Base-by-base conservation (phyloP, 2,329 filamentous ascomycete species). In the Dothistroma pini region DNA sequence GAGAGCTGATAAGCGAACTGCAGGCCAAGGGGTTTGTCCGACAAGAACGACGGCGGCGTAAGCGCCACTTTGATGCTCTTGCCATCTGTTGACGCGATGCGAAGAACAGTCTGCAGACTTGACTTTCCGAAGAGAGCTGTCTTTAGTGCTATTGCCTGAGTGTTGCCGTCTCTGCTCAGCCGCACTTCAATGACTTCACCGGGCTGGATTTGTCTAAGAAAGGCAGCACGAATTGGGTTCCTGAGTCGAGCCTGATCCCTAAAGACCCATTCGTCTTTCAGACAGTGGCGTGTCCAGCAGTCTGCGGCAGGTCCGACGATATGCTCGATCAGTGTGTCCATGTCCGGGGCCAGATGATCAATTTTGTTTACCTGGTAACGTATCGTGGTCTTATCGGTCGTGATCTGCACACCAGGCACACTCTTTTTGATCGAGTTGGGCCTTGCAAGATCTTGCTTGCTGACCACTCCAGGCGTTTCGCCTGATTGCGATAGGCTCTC, bases 21-120 rank as follows among this genome's bases (percentile, higher is more conserved):
- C 21, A 51, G 21, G 21, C 48, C 48, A 51, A 51, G 48, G 5
- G 48, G 48, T 31, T 51, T 51, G 22, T 25, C 29, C 12, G 48
- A 51, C 29, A 51, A 19, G 21, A 51, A 51, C 5, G 48, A 25
- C 22, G 48, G 48, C 48, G 48, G 48, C 11, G 48, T 51, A 12
- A 51, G 48, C 16, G 48, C 48, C 29, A 51, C 48, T n/a, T 31
- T 51, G 48, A 51, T 51, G 19, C 29, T 51, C 21, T 51, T 51
- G 48, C 48, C 48, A 29, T 51, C 48, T 11, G 48, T 51, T 5
- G 48, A 51, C 11, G 48, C 48, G 21, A 51, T 31, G 16, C 48
- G 48, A 29, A 51, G 29, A 11, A 31, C 48, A 25, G 48, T 51
- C 48, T 51, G 48, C 19, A 51, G 48, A 10, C 48, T 51, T 21